These are phyloP conservation scores for Leptographium radiaticola DNA, from an alignment of 2,329 filamentous ascomycete genomes.

Conservation along the genomic window DNA sequence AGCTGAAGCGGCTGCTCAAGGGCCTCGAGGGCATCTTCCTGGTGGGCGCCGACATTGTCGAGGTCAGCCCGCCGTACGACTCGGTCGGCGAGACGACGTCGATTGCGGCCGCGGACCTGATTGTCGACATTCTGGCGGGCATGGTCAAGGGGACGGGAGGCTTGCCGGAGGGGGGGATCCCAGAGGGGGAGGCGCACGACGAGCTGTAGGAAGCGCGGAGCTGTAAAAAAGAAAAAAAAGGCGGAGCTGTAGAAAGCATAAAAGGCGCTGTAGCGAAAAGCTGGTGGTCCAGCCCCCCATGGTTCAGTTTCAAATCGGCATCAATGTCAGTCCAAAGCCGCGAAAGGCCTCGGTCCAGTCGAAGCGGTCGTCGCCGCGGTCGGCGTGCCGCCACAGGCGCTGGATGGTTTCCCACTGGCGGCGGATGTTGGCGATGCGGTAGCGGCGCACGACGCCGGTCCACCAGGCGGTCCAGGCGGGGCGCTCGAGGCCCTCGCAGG, in stretches of 20 bases:
- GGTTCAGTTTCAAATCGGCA: not conserved
- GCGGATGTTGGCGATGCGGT: constrained; percentile 36
- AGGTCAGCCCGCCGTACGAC: constrained; percentile 77
- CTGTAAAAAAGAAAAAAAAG: too few relatives aligned
- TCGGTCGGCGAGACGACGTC: constrained; percentile 22
- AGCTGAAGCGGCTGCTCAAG: constrained; percentile 69
- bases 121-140: constrained; percentile 7
- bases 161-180: not conserved
- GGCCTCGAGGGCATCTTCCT: constrained; percentile 73
- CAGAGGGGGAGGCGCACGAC: not conserved
- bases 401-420: constrained; percentile 46
- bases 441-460: not conserved
- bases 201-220: not conserved
- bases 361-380: not conserved
- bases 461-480: constrained; percentile 2
- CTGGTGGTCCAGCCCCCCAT: too few relatives aligned
- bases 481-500: not conserved
- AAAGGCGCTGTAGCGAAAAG: too few relatives aligned
- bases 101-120: constrained; percentile 6
- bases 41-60: constrained; percentile 79
- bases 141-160: constrained; percentile 3
- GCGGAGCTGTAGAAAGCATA: too few relatives aligned
- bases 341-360: constrained; percentile 2
- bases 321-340: not conserved
- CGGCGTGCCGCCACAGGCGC: constrained; percentile 37